Evolutionary conservation across 164 flowering plant species (phyloP).

Genomic region (Litsea cubeba): DNA sequence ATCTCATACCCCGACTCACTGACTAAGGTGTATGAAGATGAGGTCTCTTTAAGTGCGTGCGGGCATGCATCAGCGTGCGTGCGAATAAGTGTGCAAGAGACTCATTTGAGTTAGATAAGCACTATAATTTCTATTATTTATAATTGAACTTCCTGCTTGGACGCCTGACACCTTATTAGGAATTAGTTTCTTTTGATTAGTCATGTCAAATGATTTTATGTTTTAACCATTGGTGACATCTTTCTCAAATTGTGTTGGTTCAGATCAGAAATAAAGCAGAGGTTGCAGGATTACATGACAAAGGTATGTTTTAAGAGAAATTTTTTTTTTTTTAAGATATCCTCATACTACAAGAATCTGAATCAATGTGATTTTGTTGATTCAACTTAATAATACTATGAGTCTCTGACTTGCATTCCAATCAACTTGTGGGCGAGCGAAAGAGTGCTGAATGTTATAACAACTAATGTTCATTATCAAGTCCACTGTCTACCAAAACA

Average conservation of each 20-base stretch:
- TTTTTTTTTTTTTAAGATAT: too few relatives aligned
- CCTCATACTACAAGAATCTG: background rate
- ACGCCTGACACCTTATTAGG: background rate
- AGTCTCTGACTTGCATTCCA: background rate
- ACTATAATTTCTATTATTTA: background rate
- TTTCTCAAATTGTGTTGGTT: conserved; percentile 14
- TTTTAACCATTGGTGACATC: background rate
- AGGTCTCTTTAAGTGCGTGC: too few relatives aligned
- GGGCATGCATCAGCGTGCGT: too few relatives aligned
- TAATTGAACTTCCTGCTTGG: background rate
- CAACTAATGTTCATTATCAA: background rate
- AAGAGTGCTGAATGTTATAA: background rate
- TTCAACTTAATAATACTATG: background rate
- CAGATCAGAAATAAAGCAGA: conserved; percentile 62
- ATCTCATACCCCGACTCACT: too few relatives aligned
- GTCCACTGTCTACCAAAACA: background rate
- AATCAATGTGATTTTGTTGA: background rate
- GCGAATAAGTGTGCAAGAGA: too few relatives aligned
- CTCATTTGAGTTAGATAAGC: too few relatives aligned
- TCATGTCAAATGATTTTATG: background rate
- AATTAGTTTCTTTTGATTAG: background rate
- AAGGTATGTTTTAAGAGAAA: conserved; percentile 44
- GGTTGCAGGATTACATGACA: conserved; percentile 84
- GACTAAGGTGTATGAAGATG: too few relatives aligned
- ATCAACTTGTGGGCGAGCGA: background rate